Evolutionary conservation across 2,329 filamentous ascomycete species (phyloP), one percentile per base, ranked within the genome.

Genomic region (Cladosporium sphaerospermum): DNA sequence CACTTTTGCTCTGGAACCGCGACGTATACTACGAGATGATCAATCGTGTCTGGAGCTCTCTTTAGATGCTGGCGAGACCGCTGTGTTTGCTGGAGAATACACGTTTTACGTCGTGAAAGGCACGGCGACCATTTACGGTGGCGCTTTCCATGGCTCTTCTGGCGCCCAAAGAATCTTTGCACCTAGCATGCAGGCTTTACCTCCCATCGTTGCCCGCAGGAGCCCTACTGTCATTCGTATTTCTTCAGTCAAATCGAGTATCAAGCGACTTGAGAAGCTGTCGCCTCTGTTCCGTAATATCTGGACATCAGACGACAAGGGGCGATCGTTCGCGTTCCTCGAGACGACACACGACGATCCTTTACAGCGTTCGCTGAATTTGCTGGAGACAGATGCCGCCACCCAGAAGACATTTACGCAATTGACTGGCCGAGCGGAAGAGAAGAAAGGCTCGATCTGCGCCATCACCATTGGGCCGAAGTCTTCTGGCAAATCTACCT

Each of bases 401-500:
- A 59, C 54, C 8, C 62, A 62, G 32, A 57, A 56, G 28, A 54
- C 62, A 5, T 46, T 70, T n/a, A 78, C 76, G 18, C 73, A 74
- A 23, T 62, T 80, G 48, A 75, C 68, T 9, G 67, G 69, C 42
- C 70, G 62, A 34, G 61, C 60, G 9, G 72, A 67, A 45, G 69
- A 67, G 37, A 65, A 32, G 33, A 48, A 54, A 13, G 52, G 52
- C 23, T 33, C 32, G 11, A 40, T 54, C 32, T 37, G 73, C 2
- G 73, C 81, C 6, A 73, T 90, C 56, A 72, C 89, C 2, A 84
- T 84, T 46, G 87, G 87, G 0, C 80, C 84, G 0, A 87, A 89
- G 58, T 83, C 80, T 0, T 82, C 86, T 2, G 87, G 87, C 2
- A 91, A 91, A 63, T 90, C 87, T 1, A 89, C 85, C 0, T 87